These are phyloP conservation scores for Paxillus rubicundulus DNA, from an alignment of 768 basidiomycete genomes.

Conservation along the genomic window DNA sequence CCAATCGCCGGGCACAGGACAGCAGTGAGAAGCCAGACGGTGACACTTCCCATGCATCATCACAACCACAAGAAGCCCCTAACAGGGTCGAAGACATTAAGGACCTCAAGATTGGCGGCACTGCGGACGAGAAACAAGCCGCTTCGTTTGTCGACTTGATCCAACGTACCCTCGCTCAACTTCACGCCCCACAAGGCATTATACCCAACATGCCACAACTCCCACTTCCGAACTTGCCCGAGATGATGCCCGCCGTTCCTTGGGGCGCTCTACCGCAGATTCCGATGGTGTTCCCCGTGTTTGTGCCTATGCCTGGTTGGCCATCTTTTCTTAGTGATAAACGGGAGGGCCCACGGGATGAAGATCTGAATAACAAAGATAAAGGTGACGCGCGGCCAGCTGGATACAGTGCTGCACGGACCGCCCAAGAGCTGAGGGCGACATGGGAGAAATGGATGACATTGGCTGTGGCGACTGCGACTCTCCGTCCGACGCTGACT, in stretches of 20 bases:
- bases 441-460: constrained; percentile 79
- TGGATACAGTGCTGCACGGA: constrained; percentile 43
- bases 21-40: constrained; percentile 11
- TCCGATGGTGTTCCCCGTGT: constrained; percentile 77
- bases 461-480: constrained; percentile 48
- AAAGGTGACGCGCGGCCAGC: constrained; percentile 35
- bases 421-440: constrained; percentile 62
- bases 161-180: constrained; percentile 65
- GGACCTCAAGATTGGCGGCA: constrained; percentile 12
- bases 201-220: constrained; percentile 51
- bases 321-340: constrained; percentile 58
- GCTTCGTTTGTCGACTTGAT: constrained; percentile 66
- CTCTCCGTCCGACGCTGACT: constrained; percentile 38
- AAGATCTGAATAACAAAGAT: constrained; percentile 30
- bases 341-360: constrained; percentile 33
- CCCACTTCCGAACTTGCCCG: constrained; percentile 58
- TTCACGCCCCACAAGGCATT: constrained; percentile 57
- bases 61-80: not conserved
- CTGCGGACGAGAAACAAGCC: constrained; percentile 36
- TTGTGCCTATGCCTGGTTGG: constrained; percentile 67
- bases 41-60: not conserved
- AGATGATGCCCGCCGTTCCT: constrained; percentile 62
- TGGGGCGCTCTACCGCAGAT: constrained; percentile 65
- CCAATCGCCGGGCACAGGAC: constrained; percentile 13
- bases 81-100: constrained; percentile 21